These are phyloP conservation scores for Penicillium salamii DNA, from an alignment of 495 filamentous ascomycete genomes.

Conservation along the genomic window DNA sequence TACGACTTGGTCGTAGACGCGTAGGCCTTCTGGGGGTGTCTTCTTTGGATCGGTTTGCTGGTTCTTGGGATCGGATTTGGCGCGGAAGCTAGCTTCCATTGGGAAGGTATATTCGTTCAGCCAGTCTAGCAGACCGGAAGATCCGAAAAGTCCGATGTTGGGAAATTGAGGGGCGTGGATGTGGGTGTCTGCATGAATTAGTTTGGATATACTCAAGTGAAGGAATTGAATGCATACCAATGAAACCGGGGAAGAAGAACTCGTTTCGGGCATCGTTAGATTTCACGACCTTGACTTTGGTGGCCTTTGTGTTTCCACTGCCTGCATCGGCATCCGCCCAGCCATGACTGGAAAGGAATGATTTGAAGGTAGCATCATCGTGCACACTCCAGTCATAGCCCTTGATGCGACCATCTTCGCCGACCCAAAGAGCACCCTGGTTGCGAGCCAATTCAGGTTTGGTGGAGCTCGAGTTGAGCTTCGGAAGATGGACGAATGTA, in stretches of 20 bases:
- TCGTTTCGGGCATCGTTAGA: slow-evolving; percentile 39
- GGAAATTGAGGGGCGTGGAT: slow-evolving; percentile 94
- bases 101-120: slow-evolving; percentile 94
- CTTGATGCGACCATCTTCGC: slow-evolving; percentile 60
- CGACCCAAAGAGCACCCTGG: slow-evolving; percentile 62
- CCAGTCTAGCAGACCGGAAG: slow-evolving; percentile 86
- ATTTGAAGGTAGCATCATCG: slow-evolving; percentile 36
- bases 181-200: slow-evolving; percentile 67
- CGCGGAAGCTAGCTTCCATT: slow-evolving; percentile 68
- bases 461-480: slow-evolving; percentile 10
- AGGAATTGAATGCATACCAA: slow-evolving; percentile 52
- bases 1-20: slow-evolving; percentile 72
- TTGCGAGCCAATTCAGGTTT: slow-evolving; percentile 34
- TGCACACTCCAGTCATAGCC: slow-evolving; percentile 33
- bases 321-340: slow-evolving; percentile 26
- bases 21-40: slow-evolving; percentile 44
- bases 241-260: slow-evolving; percentile 94
- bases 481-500: slow-evolving; percentile 46
- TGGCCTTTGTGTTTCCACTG: not conserved
- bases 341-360: slow-evolving; percentile 44
- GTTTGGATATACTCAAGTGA: slow-evolving; percentile 9
- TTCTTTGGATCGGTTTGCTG: slow-evolving; percentile 13
- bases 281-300: slow-evolving; percentile 24
- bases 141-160: slow-evolving; percentile 88
- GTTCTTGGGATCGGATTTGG: slow-evolving; percentile 13